These are phyloP conservation scores for Fusarium caatingaense DNA, from an alignment of 2,329 filamentous ascomycete genomes.

Conservation along the genomic window DNA sequence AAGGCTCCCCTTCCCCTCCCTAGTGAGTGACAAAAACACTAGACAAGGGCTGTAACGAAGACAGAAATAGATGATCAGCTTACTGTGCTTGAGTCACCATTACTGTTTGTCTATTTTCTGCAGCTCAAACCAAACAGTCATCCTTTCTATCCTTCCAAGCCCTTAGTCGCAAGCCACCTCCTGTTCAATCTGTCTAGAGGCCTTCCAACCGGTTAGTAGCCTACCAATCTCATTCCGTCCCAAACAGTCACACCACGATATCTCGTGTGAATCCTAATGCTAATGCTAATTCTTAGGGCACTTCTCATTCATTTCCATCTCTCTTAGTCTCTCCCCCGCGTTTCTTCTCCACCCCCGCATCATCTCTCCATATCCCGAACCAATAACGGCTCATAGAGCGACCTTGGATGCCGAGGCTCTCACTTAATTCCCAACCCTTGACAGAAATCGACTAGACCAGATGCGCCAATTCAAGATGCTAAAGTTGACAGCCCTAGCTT, in stretches of 20 bases:
- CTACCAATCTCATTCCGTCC: neutral
- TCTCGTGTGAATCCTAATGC: neutral
- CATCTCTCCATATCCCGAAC: conserved; percentile 17
- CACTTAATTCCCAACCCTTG: conserved; percentile 4
- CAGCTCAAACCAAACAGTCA: no score
- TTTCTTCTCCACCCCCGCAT: conserved; percentile 32
- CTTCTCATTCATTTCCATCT: neutral
- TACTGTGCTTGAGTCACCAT: neutral
- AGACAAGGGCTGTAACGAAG: neutral
- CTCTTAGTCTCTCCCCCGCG: conserved; percentile 25
- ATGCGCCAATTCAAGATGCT: neutral
- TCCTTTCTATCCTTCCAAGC: neutral
- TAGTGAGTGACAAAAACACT: neutral
- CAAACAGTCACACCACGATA: conserved; percentile 8
- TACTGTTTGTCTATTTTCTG: no score
- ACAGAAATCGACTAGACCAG: neutral
- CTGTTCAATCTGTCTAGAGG: neutral
- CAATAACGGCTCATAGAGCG: conserved; percentile 25
- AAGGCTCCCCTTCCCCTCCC: neutral
- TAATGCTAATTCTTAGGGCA: neutral
- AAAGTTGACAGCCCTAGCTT: neutral
- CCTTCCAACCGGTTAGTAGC: neutral
- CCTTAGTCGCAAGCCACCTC: conserved; percentile 13
- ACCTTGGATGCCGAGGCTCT: conserved; percentile 38
- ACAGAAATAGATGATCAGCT: neutral